Conservation (phyloP, 1,284 basidiomycete species). For the Rhodotorula sp. region DNA sequence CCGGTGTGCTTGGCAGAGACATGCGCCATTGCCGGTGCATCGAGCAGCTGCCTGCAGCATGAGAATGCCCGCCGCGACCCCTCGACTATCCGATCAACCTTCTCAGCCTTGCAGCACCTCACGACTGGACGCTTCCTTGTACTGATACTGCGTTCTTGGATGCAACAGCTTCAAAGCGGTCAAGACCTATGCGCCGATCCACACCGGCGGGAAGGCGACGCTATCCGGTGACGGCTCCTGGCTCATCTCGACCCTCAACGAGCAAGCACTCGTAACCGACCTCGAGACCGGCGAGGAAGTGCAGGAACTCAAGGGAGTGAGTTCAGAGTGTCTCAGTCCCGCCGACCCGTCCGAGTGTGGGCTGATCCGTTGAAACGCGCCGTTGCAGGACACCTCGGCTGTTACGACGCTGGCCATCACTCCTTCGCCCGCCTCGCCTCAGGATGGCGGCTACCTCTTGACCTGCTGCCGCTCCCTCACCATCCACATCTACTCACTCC, state of each 20-base stretch:
- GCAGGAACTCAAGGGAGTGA: slow-evolving; percentile 75
- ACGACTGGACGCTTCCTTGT: neutral
- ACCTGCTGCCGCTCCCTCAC: slow-evolving; percentile 55
- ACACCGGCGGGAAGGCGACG: slow-evolving; percentile 82
- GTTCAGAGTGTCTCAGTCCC: slow-evolving; percentile 48
- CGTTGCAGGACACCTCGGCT: slow-evolving; percentile 55
- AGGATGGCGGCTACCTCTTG: slow-evolving; percentile 51
- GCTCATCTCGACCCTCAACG: slow-evolving; percentile 81
- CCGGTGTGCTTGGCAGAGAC: too few relatives aligned
- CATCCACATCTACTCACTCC: slow-evolving; percentile 55
- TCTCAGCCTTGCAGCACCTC: neutral
- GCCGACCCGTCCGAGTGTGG: too few relatives aligned
- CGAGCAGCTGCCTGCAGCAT: too few relatives aligned
- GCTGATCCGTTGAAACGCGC: neutral
- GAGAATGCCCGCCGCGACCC: neutral
- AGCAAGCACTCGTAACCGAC: slow-evolving; percentile 81
- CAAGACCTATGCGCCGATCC: slow-evolving; percentile 60
- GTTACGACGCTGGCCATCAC: slow-evolving; percentile 55
- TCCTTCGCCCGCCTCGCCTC: slow-evolving; percentile 42
- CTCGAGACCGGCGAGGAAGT: slow-evolving; percentile 70
- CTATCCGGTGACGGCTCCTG: slow-evolving; percentile 74
- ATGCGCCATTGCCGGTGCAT: too few relatives aligned
- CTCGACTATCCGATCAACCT: neutral
- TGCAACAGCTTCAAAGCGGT: slow-evolving; percentile 40
- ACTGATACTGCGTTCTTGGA: neutral